Base-by-base conservation (phyloP, 495 filamentous ascomycete species). In the Paragyromitra xinjiangensis region DNA sequence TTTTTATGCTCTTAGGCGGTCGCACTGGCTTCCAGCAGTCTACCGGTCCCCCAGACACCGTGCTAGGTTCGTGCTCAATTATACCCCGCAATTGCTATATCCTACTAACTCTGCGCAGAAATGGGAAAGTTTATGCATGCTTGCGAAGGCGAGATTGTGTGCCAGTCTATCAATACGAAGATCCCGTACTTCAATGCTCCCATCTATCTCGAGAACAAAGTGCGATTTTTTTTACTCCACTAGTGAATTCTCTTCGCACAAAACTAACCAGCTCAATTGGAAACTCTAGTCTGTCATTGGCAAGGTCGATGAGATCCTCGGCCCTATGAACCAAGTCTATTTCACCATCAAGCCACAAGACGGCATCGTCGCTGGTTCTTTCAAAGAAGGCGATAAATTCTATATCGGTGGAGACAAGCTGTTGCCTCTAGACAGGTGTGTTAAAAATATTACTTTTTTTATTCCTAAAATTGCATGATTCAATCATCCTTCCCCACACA, bases 131-230 rank as follows among this genome's bases (percentile, higher is more conserved):
- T 98, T 85, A 84, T 98, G 83, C 95, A 99, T 85, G 89, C 93
- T 48, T 94, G 92, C 85, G 95, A 99, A 85, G 95, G 95, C 82
- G 95, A 99, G 85, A 93, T 99, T 86, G 90, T 99, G 75, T 97
- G 94, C 91, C 89, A 92, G 85, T 94, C 92, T 67, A 89, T 91
- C 84, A 98, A 97, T 87, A 87, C 92, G 69, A 98, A 98, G 86
- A 92, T 99, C 66, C 95, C 95, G 59, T 97, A 98, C 85, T 99
- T 99, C 91, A 98, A 98, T 86, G 95, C 96, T 50, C 94, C 93
- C 64, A 97, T 98, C 82, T 99, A 94, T 87, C 91, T 98, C 64
- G 94, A 99, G 88, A 98, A 98, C 87, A 98, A 98, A 89, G 92
- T 92, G 72, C 55, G 55, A 39, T 26, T 55, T 62, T 29, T 50